Evolutionary conservation across 768 basidiomycete species (phyloP).

Genomic region (Lentinula guzmanii): DNA sequence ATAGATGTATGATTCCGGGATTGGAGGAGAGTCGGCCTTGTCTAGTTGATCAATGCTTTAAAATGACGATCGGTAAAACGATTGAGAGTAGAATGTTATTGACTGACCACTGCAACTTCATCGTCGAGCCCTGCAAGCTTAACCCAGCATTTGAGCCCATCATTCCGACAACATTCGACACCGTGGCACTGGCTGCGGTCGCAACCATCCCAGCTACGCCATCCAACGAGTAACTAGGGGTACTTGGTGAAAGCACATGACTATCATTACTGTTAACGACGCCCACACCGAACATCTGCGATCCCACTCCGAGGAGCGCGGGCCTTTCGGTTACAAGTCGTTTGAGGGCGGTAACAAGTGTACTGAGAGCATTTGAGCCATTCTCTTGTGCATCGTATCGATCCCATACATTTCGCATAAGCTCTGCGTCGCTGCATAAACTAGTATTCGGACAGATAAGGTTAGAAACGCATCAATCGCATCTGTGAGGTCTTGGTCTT

Average conservation of each 20-base stretch:
- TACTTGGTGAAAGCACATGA: slow-evolving; percentile 23
- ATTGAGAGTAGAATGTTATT: not conserved
- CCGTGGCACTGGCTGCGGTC: slow-evolving; percentile 75
- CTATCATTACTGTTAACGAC: slow-evolving; percentile 22
- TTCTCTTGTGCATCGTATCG: slow-evolving; percentile 61
- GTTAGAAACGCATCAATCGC: too few species aligned
- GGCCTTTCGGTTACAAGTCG: slow-evolving; percentile 89
- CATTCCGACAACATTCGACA: slow-evolving; percentile 83
- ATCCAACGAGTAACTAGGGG: slow-evolving; percentile 52
- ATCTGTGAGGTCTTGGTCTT: slow-evolving; percentile 7
- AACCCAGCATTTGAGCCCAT: slow-evolving; percentile 67
- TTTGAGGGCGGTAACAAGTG: slow-evolving; percentile 78
- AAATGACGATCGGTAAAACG: slow-evolving; percentile 4
- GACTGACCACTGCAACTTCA: slow-evolving; percentile 89
- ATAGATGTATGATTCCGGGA: slow-evolving; percentile 92
- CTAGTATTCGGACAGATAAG: slow-evolving; percentile 22
- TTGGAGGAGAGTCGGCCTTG: slow-evolving; percentile 90
- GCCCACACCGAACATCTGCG: slow-evolving; percentile 81
- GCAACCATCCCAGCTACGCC: slow-evolving; percentile 61
- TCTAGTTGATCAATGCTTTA: slow-evolving; percentile 94
- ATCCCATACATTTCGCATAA: slow-evolving; percentile 75
- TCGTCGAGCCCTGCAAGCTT: slow-evolving; percentile 65
- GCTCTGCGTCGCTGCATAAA: slow-evolving; percentile 73
- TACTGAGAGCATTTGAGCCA: slow-evolving; percentile 67
- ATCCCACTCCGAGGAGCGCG: slow-evolving; percentile 66